Evolutionary conservation across 2,329 filamentous ascomycete species (phyloP).

Genomic region (Cordyceps cicadae): DNA sequence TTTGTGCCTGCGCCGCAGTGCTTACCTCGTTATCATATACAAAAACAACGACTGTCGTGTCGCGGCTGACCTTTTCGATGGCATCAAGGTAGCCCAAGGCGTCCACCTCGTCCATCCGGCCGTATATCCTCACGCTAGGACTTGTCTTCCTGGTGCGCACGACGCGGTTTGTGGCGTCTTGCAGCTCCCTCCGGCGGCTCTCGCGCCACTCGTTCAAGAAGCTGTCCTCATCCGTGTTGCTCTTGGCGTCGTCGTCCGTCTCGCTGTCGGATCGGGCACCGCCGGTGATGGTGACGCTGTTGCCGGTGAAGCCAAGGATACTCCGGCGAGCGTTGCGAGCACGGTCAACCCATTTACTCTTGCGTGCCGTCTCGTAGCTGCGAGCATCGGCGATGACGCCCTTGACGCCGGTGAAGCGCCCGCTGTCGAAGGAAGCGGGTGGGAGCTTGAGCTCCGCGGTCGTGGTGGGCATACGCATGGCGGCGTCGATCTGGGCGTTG

Average conservation of each 20-base stretch:
- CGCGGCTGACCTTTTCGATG: slow-evolving; percentile 76
- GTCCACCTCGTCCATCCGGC: slow-evolving; percentile 74
- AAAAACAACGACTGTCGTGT: slow-evolving; percentile 84
- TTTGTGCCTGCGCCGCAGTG: neutral
- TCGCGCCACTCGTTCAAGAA: slow-evolving; percentile 85
- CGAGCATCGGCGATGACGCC: slow-evolving; percentile 80
- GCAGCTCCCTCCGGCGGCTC: slow-evolving; percentile 67
- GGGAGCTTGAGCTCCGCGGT: slow-evolving; percentile 51
- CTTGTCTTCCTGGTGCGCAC: slow-evolving; percentile 61
- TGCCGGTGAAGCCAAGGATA: slow-evolving; percentile 39
- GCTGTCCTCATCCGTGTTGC: slow-evolving; percentile 61
- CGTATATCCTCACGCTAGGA: slow-evolving; percentile 70
- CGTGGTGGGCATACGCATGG: slow-evolving; percentile 54
- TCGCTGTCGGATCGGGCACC: slow-evolving; percentile 35
- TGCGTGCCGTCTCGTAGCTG: slow-evolving; percentile 61
- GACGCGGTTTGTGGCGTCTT: slow-evolving; percentile 47
- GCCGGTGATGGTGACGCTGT: slow-evolving; percentile 23
- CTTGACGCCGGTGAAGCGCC: slow-evolving; percentile 72
- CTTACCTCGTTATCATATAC: slow-evolving; percentile 82
- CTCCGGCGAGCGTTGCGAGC: slow-evolving; percentile 46
- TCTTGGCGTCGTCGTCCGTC: slow-evolving; percentile 34
- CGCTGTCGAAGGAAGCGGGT: slow-evolving; percentile 54
- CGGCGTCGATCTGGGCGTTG: slow-evolving; percentile 49
- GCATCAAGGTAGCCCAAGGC: slow-evolving; percentile 91
- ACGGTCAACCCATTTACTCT: slow-evolving; percentile 44